These are phyloP conservation scores for Nissolia schottii DNA, from an alignment of 306 rosid species.

Conservation along the genomic window DNA sequence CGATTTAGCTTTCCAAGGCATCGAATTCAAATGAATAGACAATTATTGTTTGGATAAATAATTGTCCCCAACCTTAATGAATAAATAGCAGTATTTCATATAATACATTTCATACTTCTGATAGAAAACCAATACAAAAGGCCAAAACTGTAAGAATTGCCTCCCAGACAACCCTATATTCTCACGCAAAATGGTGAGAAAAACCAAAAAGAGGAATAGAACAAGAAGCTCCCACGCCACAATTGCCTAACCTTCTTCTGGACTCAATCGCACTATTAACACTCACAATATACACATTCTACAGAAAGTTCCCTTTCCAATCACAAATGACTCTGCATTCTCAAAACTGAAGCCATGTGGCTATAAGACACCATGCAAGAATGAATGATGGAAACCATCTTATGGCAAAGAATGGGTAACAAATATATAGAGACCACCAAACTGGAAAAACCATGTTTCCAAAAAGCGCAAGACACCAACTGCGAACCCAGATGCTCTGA, in stretches of 20 bases:
- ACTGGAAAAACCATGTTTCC: slow-evolving; percentile 23
- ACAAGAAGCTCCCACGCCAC: slow-evolving; percentile 37
- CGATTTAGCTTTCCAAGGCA: neutral
- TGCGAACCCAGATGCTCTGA: slow-evolving; percentile 30
- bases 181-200: slow-evolving; percentile 37
- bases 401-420: slow-evolving; percentile 68
- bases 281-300: slow-evolving; percentile 66
- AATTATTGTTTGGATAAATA: slow-evolving; percentile 8
- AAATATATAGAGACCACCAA: slow-evolving; percentile 46
- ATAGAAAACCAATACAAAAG: slow-evolving; percentile 26
- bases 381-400: slow-evolving; percentile 67
- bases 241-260: slow-evolving; percentile 32
- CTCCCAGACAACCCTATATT: slow-evolving; percentile 53
- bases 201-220: slow-evolving; percentile 2
- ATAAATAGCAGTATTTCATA: slow-evolving; percentile 31
- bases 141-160: slow-evolving; percentile 55
- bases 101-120: slow-evolving; percentile 30
- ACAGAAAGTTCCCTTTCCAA: slow-evolving; percentile 47
- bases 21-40: neutral
- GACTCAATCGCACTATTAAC: slow-evolving; percentile 51
- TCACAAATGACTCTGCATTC: slow-evolving; percentile 52
- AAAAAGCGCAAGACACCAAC: slow-evolving; percentile 31
- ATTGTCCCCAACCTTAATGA: slow-evolving; percentile 23
- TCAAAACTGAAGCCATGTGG: slow-evolving; percentile 52
- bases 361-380: slow-evolving; percentile 51